These are phyloP conservation scores for Alnus glutinosa DNA, from an alignment of 306 rosid species.

Conservation along the genomic window DNA sequence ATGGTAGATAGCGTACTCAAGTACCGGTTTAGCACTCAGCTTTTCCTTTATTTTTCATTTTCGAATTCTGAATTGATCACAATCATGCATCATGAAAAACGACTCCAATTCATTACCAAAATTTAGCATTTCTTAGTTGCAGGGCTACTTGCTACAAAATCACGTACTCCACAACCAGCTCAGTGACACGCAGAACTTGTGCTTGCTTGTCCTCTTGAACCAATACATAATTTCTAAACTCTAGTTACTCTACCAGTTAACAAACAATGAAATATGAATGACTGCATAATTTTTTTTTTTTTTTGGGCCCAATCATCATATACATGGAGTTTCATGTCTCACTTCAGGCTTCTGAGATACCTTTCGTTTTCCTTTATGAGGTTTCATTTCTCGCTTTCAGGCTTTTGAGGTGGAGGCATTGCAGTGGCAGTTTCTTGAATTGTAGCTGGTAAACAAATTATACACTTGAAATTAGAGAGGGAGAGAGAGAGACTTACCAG, in stretches of 20 bases:
- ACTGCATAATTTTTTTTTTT: background rate
- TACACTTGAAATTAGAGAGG: constrained; percentile 14
- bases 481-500: background rate
- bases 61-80: background rate
- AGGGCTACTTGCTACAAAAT: background rate
- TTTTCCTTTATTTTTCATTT: background rate
- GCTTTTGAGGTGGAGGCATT: constrained; percentile 40
- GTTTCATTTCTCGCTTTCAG: constrained; percentile 36
- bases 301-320: background rate
- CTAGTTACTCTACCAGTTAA: constrained; percentile 1
- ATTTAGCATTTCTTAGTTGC: constrained; percentile 6
- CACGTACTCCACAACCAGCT: constrained; percentile 21
- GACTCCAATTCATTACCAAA: background rate
- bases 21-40: background rate
- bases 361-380: constrained; percentile 1
- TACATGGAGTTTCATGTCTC: constrained; percentile 21
- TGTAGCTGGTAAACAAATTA: constrained; percentile 29
- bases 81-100: background rate
- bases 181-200: constrained; percentile 10
- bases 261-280: constrained; percentile 28
- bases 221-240: background rate
- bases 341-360: background rate
- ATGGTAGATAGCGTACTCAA: background rate
- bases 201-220: constrained; percentile 18
- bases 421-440: constrained; percentile 44